These are phyloP conservation scores for Lasiodiplodia sp. DNA, from an alignment of 2,329 filamentous ascomycete genomes.

Conservation along the genomic window DNA sequence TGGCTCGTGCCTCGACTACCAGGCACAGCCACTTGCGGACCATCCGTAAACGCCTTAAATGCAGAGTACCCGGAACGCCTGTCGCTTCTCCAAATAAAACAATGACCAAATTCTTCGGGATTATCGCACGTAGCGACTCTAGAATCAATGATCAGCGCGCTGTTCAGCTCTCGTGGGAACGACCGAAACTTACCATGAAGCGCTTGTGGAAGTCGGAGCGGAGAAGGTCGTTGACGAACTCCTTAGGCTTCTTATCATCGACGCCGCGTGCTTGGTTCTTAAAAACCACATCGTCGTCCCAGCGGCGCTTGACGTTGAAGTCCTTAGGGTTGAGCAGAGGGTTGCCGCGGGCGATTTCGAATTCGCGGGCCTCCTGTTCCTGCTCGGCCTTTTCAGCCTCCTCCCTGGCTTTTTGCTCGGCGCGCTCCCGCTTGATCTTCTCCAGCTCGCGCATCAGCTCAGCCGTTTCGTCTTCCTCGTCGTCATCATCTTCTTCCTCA, in stretches of 20 bases:
- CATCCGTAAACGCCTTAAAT: constrained; percentile 37
- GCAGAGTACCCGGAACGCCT: constrained; percentile 30
- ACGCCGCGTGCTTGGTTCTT: constrained; percentile 97
- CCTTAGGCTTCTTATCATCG: constrained; percentile 89
- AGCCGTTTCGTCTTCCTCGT: constrained; percentile 77
- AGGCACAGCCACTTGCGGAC: constrained; percentile 33
- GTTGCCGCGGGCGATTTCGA: constrained; percentile 90
- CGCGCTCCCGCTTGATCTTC: constrained; percentile 87
- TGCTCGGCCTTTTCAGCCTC: constrained; percentile 81
- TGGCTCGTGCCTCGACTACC: constrained; percentile 10
- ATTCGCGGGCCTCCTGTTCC: constrained; percentile 83
- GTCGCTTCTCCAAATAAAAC: not conserved
- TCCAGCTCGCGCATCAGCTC: constrained; percentile 92
- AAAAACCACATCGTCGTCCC: constrained; percentile 99
- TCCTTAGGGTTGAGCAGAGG: constrained; percentile 87
- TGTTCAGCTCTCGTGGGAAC: not conserved
- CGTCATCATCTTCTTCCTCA: constrained; percentile 49
- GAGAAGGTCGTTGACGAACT: constrained; percentile 96
- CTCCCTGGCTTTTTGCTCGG: constrained; percentile 80
- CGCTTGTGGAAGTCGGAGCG: constrained; percentile 97
- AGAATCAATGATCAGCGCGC: constrained; percentile 6
- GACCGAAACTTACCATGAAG: constrained; percentile 74
- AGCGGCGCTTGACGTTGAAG: constrained; percentile 87
- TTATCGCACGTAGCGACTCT: constrained; percentile 50
- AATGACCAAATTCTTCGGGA: constrained; percentile 25